Percentiles rank a stretch among this genome's conserved stretches.
Evolutionary conservation across 768 basidiomycete species (phyloP).

Genomic region (Amanita rimosa): DNA sequence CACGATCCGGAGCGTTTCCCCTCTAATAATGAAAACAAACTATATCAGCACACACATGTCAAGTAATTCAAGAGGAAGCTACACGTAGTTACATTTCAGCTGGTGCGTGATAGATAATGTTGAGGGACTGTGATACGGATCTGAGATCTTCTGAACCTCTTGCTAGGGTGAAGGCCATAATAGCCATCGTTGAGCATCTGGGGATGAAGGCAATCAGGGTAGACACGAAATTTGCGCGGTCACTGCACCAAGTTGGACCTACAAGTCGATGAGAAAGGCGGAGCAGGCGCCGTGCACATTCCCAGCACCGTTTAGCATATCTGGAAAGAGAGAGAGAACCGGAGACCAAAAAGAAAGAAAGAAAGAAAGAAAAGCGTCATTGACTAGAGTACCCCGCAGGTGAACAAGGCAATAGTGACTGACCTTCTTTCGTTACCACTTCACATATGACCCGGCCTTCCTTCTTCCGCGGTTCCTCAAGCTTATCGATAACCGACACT

Average conservation of each 20-base stretch:
- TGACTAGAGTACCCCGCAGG: too few relatives aligned
- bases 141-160: slow-evolving; percentile 12
- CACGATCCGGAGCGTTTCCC: slow-evolving; percentile 39
- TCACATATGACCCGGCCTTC: slow-evolving; percentile 19
- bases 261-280: slow-evolving; percentile 44
- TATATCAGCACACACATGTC: not conserved
- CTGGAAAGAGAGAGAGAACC: not conserved
- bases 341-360: too few relatives aligned
- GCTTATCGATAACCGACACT: slow-evolving; percentile 14
- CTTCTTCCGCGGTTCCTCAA: slow-evolving; percentile 17
- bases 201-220: not conserved
- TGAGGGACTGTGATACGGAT: slow-evolving; percentile 40
- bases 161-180: slow-evolving; percentile 23
- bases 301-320: slow-evolving; percentile 16
- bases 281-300: slow-evolving; percentile 46
- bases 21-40: slow-evolving; percentile 17
- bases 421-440: slow-evolving; percentile 15
- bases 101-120: slow-evolving; percentile 47
- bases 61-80: not conserved
- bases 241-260: slow-evolving; percentile 4
- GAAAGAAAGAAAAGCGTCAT: too few relatives aligned
- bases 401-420: not conserved
- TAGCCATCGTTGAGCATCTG: slow-evolving; percentile 41
- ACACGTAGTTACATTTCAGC: slow-evolving; percentile 29
- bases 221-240: not conserved